A percentile compares a stretch with the other conserved stretches of the same genome.
Conservation (phyloP, 768 basidiomycete species). For the Leccinum boreale region DNA sequence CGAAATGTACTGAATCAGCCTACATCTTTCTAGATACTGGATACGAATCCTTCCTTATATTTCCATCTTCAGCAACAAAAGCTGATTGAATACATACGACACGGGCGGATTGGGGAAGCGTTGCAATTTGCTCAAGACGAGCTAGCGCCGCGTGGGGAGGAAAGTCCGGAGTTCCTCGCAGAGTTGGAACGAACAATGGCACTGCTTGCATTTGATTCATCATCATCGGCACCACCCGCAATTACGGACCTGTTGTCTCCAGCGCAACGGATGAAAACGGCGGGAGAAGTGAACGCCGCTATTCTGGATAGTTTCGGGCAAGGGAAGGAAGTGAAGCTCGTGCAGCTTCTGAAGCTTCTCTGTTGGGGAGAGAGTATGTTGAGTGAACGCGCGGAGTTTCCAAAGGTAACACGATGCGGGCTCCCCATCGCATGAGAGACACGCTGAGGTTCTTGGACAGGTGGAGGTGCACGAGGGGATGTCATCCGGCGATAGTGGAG, state of each 20-base stretch:
- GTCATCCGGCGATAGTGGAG: slow-evolving; percentile 8
- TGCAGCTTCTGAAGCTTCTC: slow-evolving; percentile 76
- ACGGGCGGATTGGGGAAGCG: slow-evolving; percentile 74
- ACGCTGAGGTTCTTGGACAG: slow-evolving; percentile 25
- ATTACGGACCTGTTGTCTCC: slow-evolving; percentile 82
- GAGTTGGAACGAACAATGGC: slow-evolving; percentile 97
- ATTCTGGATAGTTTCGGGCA: slow-evolving; percentile 91
- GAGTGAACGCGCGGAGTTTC: slow-evolving; percentile 76
- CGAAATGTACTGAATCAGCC: slow-evolving; percentile 12
- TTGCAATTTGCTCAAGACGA: slow-evolving; percentile 91
- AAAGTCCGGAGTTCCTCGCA: slow-evolving; percentile 87
- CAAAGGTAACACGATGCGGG: slow-evolving; percentile 50
- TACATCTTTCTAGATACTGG: slow-evolving; percentile 72
- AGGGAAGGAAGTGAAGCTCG: slow-evolving; percentile 88
- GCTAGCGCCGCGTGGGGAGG: slow-evolving; percentile 91
- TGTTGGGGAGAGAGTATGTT: slow-evolving; percentile 86
- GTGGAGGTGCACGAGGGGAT: slow-evolving; percentile 30
- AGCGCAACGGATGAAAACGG: slow-evolving; percentile 90
- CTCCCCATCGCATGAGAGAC: slow-evolving; percentile 20
- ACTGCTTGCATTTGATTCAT: slow-evolving; percentile 75
- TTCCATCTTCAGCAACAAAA: slow-evolving; percentile 96
- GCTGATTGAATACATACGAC: slow-evolving; percentile 90
- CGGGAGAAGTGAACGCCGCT: slow-evolving; percentile 92
- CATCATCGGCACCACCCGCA: slow-evolving; percentile 47
- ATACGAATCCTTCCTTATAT: slow-evolving; percentile 89